These are phyloP conservation scores for Fraxinus nigra DNA, from an alignment of 305 asterid species.

Conservation along the genomic window DNA sequence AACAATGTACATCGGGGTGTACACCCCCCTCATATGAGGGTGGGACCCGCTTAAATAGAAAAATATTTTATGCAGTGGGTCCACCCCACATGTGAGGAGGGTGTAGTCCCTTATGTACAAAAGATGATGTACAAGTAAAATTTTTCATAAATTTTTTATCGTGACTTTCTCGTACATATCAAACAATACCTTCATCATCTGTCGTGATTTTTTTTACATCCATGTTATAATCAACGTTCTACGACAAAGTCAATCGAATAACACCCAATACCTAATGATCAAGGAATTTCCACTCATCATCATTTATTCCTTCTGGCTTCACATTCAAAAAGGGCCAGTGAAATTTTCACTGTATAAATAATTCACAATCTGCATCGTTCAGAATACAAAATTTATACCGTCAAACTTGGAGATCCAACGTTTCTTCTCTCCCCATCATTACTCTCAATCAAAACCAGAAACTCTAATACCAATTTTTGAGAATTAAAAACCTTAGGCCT, in stretches of 20 bases:
- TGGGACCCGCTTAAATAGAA: no score
- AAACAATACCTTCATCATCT: background rate
- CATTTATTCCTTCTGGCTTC: background rate
- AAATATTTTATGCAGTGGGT: no score
- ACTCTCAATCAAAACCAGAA: background rate
- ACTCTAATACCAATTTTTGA: background rate
- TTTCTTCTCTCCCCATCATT: background rate
- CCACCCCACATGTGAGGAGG: no score
- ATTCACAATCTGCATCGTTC: background rate
- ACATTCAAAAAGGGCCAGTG: background rate
- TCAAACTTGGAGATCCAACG: background rate
- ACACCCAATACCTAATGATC: background rate
- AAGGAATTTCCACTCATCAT: background rate
- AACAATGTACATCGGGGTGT: no score
- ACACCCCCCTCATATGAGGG: no score
- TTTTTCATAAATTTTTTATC: no score
- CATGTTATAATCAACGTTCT: background rate
- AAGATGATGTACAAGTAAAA: no score
- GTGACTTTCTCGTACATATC: background rate
- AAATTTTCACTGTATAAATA: background rate
- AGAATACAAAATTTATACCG: background rate
- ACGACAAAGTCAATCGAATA: background rate
- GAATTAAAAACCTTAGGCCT: background rate
- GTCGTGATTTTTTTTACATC: background rate
- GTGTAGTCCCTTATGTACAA: no score